phyloP scores from a whole-genome alignment of 1,139 yeast species.

The Wickerhamomyces sp. region DNA sequence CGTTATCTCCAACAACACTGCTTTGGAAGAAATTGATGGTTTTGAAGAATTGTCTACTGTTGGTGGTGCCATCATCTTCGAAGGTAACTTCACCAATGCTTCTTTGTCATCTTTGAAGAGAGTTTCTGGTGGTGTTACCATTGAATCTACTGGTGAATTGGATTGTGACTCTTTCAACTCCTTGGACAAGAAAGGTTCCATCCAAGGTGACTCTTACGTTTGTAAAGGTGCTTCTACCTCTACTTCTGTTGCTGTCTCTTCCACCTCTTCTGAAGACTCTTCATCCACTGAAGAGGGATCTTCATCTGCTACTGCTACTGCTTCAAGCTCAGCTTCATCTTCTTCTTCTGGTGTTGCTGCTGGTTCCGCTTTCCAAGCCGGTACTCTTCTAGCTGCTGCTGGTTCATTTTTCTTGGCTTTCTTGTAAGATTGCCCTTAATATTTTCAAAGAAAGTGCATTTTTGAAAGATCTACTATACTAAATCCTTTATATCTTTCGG shows the following conservation, averaged over 20 bases:
- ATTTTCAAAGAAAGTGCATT: no score
- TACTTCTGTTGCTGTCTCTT: conserved; percentile 41
- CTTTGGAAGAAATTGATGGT: conserved; percentile 59
- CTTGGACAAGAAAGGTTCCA: conserved; percentile 65
- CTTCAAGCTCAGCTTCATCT: conserved; percentile 18
- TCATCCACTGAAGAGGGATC: conserved; percentile 29
- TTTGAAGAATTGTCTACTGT: conserved; percentile 69
- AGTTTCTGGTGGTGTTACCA: conserved; percentile 88
- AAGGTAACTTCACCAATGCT: conserved; percentile 79
- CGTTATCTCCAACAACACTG: conserved; percentile 76
- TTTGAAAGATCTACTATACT: no score
- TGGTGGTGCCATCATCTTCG: conserved; percentile 81
- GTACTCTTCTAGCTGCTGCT: conserved; percentile 51
- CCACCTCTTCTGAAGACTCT: conserved; percentile 38
- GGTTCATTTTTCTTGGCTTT: conserved; percentile 63
- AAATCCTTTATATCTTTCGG: no score
- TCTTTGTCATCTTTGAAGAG: conserved; percentile 64
- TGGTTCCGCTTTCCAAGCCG: conserved; percentile 35
- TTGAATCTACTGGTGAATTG: conserved; percentile 67
- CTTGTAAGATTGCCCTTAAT: conserved; percentile 46
- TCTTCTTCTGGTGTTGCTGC: conserved; percentile 29
- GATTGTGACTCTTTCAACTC: conserved; percentile 73
- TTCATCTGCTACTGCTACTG: conserved; percentile 27
- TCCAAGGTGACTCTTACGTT: conserved; percentile 84
- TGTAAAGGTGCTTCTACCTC: conserved; percentile 71